phyloP scores from a whole-genome alignment of 345 rosid genomes.

The Camelina hispida region DNA sequence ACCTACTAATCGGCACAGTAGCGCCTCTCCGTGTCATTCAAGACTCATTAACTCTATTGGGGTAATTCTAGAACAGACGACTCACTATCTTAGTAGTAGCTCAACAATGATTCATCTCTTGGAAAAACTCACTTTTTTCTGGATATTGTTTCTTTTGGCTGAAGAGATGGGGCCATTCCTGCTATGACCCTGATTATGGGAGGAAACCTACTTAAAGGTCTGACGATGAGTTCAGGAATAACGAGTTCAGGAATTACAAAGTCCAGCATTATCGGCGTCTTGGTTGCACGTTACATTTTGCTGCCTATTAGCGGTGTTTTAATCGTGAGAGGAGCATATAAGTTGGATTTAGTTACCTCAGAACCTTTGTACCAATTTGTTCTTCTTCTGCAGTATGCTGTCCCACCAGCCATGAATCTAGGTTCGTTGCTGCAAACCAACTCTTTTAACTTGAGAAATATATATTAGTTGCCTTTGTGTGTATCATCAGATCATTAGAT shows the following conservation, averaged over 20 bases:
- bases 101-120: no score
- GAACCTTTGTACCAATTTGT: conserved; percentile 73
- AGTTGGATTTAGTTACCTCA: conserved; percentile 49
- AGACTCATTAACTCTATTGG: no score
- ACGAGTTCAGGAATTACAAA: conserved; percentile 43
- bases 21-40: no score
- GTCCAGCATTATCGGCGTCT: conserved; percentile 50
- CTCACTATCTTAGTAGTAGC: no score
- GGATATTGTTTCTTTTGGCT: no score
- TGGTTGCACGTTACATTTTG: conserved; percentile 55
- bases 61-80: no score
- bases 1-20: no score
- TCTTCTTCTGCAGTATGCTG: conserved; percentile 63
- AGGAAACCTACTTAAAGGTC: no score
- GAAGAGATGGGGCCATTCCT: no score
- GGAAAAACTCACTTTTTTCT: no score
- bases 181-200: no score
- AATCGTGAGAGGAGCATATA: conserved; percentile 57
- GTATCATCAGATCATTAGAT: background rate
- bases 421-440: conserved; percentile 44
- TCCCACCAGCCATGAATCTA: conserved; percentile 82
- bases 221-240: no score
- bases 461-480: background rate
- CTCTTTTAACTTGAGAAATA: background rate
- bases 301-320: conserved; percentile 62